phyloP scores from a whole-genome alignment of 2,329 filamentous ascomycete species.

The Lachnum nothofagi region DNA sequence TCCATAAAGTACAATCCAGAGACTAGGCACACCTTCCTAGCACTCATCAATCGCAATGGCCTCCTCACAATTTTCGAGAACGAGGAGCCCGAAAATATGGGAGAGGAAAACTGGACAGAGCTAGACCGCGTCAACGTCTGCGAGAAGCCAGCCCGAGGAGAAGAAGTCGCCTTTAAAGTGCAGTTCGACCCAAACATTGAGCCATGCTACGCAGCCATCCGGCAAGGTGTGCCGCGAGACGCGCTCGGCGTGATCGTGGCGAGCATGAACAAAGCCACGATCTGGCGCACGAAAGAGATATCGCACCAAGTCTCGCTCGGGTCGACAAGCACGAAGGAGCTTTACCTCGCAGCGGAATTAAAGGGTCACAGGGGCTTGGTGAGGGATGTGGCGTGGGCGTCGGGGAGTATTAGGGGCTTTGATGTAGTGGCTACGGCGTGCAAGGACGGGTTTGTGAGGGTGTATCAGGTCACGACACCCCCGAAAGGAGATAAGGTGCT shows the following conservation, averaged over 20 bases:
- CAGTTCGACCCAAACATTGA: constrained; percentile 84
- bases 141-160: constrained; percentile 65
- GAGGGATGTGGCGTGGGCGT: constrained; percentile 85
- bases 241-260: constrained; percentile 78
- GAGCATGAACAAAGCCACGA: constrained; percentile 73
- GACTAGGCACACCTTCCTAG: constrained; percentile 75
- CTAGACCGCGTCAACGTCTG: constrained; percentile 74
- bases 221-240: constrained; percentile 75
- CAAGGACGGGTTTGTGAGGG: constrained; percentile 82
- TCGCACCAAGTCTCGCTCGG: constrained; percentile 45
- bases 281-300: constrained; percentile 71
- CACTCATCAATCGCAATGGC: constrained; percentile 77
- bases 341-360: constrained; percentile 78
- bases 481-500: constrained; percentile 42
- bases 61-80: constrained; percentile 78
- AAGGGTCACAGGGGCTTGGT: constrained; percentile 70
- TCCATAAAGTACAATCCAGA: constrained; percentile 80
- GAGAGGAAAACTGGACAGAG: constrained; percentile 67
- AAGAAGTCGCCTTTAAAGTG: constrained; percentile 81
- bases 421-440: constrained; percentile 88
- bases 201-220: constrained; percentile 69
- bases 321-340: constrained; percentile 62
- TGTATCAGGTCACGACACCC: constrained; percentile 74
- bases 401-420: constrained; percentile 82
- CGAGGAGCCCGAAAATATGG: constrained; percentile 73